These are phyloP conservation scores for Candolleomyces efflorescens DNA, from an alignment of 768 basidiomycete species.

Conservation along the genomic window DNA sequence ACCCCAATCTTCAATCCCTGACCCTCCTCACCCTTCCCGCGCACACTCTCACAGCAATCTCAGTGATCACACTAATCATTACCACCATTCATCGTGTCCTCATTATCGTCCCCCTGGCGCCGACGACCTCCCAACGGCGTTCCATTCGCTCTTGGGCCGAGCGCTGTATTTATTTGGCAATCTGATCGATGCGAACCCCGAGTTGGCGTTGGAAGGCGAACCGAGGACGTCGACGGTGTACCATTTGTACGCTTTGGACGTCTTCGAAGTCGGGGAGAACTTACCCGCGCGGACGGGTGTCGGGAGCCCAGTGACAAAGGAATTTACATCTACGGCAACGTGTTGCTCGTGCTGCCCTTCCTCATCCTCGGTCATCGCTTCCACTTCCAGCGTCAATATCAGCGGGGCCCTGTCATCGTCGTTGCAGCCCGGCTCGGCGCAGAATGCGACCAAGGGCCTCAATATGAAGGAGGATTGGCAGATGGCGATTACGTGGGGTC, in stretches of 20 bases:
- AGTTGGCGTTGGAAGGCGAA: slow-evolving; percentile 51
- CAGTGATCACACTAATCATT: neutral
- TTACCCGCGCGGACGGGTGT: slow-evolving; percentile 38
- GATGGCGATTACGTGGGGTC: slow-evolving; percentile 64
- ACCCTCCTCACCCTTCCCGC: no score
- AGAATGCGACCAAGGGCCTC: neutral
- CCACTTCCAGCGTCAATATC: neutral
- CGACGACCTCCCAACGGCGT: slow-evolving; percentile 57
- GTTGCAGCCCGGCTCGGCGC: neutral
- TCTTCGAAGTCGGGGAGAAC: slow-evolving; percentile 66
- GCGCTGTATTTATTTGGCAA: slow-evolving; percentile 63
- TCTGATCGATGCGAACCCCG: slow-evolving; percentile 48
- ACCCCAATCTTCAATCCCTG: neutral
- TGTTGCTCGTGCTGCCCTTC: neutral
- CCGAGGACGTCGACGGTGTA: slow-evolving; percentile 48
- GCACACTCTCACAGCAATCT: slow-evolving; percentile 8
- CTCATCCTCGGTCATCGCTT: neutral
- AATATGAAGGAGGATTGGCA: slow-evolving; percentile 54
- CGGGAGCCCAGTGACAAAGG: neutral
- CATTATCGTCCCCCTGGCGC: neutral
- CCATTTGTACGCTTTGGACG: slow-evolving; percentile 67
- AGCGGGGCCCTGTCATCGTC: neutral
- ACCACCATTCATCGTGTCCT: neutral
- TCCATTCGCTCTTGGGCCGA: slow-evolving; percentile 63
- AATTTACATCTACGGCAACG: neutral